Base-by-base conservation (phyloP, 345 rosid genomes). In the Eucalyptus guilfoylei region DNA sequence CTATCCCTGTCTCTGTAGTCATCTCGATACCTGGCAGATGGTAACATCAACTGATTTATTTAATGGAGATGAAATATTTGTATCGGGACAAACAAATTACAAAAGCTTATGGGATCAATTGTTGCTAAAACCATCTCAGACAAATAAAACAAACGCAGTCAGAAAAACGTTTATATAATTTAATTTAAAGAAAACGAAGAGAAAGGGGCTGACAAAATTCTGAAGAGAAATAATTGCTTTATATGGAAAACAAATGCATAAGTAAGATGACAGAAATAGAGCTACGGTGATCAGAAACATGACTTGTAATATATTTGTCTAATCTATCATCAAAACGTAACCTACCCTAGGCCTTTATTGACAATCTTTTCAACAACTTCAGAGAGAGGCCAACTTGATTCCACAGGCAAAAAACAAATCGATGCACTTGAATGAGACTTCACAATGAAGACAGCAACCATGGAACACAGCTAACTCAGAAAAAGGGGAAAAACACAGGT, bases 21-120 rank as follows among this genome's bases (percentile, higher is more conserved):
- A 89, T 95, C 95, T 76, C 95, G 93, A 72, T 90, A 47, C 91
- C 96, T 92, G 87, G 92, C 49, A 55, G 86, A 86, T 86, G 47
- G 30, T 11, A 76, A 76, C 85, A 76, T 55, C 55, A 64, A 64
- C 76, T n/a, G 11, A n/a, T 21, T 12, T 40, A 40, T 6, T 76
- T 76, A 76, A 76, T 40, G 47, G 47, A 76, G 85, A 76, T 76
- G 85, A 76, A 76, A 76, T 21, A 21, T 76, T 40, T 76, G 85
- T 40, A 76, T 21, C 62, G 0, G 44, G 85, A 40, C 83, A 76
- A 72, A 76, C 85, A 76, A 76, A 37, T 76, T 37, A 37, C 47
- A 76, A 37, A 72, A 76, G 45, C 28, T 76, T 76, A 72, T 72
- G 12, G 45, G 28, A 21, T 76, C 47, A 76, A 37, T 76, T 76